These are phyloP conservation scores for Phycomyces nitens DNA, from an alignment of 192 early-diverging fungal genomes.

Conservation along the genomic window DNA sequence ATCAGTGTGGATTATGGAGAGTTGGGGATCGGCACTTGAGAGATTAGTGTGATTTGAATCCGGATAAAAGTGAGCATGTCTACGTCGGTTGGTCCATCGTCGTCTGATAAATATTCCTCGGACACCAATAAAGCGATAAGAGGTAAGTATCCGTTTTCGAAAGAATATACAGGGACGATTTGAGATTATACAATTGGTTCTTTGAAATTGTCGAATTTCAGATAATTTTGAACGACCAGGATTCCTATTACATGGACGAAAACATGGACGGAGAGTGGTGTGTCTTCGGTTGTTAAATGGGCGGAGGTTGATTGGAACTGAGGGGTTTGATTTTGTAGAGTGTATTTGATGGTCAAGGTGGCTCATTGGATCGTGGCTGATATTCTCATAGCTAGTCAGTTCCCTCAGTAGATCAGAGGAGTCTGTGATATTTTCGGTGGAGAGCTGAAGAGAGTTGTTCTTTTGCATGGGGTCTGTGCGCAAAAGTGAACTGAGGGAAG, in stretches of 20 bases:
- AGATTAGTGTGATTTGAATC: neutral
- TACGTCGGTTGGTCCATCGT: neutral
- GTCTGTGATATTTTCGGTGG: neutral
- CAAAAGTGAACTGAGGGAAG: no score
- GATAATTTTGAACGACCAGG: neutral
- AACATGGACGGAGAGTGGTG: no score
- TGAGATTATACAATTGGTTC: neutral
- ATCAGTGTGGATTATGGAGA: no score
- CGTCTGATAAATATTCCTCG: neutral
- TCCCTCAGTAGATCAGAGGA: neutral
- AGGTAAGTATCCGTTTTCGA: neutral
- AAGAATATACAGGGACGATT: neutral
- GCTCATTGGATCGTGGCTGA: no score
- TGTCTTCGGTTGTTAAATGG: no score
- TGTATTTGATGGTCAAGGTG: no score
- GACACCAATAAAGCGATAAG: neutral
- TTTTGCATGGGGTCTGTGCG: neutral
- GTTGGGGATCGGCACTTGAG: neutral
- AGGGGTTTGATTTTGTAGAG: no score
- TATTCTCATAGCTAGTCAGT: neutral
- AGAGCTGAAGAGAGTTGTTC: neutral
- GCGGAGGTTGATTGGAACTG: no score
- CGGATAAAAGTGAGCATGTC: neutral
- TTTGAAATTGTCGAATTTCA: neutral
- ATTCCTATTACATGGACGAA: neutral